A percentile compares a stretch with the other conserved stretches of the same genome.
phyloP scores from a whole-genome alignment of 208 protist species.

The Acanthamoeba healyi region DNA sequence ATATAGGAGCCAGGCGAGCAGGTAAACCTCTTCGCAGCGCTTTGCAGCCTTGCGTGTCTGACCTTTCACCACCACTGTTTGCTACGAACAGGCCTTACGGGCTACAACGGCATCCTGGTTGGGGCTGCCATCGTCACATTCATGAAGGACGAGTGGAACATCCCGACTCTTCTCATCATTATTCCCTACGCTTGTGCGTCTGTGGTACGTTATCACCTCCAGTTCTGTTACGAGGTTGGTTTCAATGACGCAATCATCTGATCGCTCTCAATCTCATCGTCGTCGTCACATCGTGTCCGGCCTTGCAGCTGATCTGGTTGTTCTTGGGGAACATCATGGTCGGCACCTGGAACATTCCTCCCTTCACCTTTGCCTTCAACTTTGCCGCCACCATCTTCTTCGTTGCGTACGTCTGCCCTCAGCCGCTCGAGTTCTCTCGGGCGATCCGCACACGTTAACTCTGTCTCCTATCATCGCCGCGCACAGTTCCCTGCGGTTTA shows the following conservation, averaged over 20 bases:
- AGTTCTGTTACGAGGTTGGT: neutral
- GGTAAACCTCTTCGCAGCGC: neutral
- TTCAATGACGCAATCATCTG: neutral
- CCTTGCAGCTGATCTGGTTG: constrained; percentile 3
- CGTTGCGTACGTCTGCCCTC: neutral
- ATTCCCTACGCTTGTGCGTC: neutral
- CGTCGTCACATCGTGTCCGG: neutral
- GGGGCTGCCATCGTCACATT: constrained; percentile 4
- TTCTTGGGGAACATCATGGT: constrained; percentile 31
- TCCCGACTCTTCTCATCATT: neutral
- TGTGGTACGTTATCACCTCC: neutral
- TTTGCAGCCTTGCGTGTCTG: neutral
- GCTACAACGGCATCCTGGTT: constrained; percentile 32
- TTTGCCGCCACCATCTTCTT: neutral
- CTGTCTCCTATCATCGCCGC: no score
- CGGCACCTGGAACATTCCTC: neutral
- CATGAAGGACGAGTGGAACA: constrained; percentile 24
- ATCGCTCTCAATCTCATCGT: neutral
- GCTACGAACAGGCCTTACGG: neutral
- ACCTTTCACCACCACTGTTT: neutral
- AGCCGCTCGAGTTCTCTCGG: no score
- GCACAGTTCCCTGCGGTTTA: neutral
- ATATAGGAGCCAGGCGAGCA: neutral
- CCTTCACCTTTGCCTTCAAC: constrained; percentile 51
- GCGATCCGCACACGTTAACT: no score